Evolutionary conservation across 2,329 filamentous ascomycete genomes (phyloP), one percentile per base, ranked within the genome.

Genomic region (Penicillium corylophilum): DNA sequence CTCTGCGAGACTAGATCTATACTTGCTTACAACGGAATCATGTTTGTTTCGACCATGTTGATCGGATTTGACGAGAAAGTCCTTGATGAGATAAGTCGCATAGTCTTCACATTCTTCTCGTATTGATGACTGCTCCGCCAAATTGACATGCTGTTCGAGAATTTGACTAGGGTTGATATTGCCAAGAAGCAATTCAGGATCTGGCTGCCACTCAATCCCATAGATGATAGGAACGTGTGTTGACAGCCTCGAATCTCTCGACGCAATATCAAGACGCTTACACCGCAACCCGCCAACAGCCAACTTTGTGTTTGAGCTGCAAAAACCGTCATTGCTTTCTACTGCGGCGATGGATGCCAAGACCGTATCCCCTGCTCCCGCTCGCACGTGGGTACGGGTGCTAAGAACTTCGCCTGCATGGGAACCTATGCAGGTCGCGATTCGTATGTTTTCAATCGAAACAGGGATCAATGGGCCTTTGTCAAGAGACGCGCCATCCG

Each of bases 381-480:
- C 43, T 12, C 36, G 36, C 22, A 60, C 39, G 22, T 55, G 33
- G 0, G 59, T 63, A 15, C 44, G 50, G 0, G 57, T 46, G 15
- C 46, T 49, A 16, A 64, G 23, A 15, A 42, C 35, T 6, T 48
- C 42, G 2, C 61, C 59, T 3, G 55, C 28, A 3, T 31, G 29
- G 8, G 39, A 45, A 6, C 15, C 46, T 0, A 60, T 50, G 9
- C 39, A 10, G 2, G 35, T 22, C 5, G 59, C 56, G 5, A 66
- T 31, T 5, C 29, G 44, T 36, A 68, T 54, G 23, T 61, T 44
- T 4, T 65, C 54, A 7, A 68, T 55, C 1, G 38, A 59, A 4
- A 65, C 53, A 1, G 65, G 65, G 12, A 67, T 53, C 2, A 55
- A 35, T 4, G 63, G 55, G 1, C 55, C 55, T 8, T 50, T 43